These are phyloP conservation scores for Hevea brasiliensis DNA, from an alignment of 345 rosid species.

Conservation along the genomic window DNA sequence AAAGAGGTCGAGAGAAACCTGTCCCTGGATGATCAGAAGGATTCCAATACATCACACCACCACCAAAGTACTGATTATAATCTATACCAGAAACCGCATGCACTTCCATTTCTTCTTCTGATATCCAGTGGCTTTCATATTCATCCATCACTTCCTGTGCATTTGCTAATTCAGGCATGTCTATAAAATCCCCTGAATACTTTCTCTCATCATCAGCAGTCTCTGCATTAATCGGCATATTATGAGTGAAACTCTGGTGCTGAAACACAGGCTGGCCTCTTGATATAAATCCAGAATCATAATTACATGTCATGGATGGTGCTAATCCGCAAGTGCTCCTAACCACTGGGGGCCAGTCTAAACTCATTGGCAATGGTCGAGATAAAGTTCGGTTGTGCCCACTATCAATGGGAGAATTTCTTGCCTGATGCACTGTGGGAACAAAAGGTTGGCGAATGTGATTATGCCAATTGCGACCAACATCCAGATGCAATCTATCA, in stretches of 20 bases:
- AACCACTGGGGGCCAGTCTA: slow-evolving; percentile 97
- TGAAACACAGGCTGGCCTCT: slow-evolving; percentile 52
- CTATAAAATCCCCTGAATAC: slow-evolving; percentile 54
- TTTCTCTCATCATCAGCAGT: slow-evolving; percentile 48
- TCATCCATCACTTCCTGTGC: slow-evolving; percentile 60
- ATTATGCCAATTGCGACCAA: slow-evolving; percentile 80
- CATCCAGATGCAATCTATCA: slow-evolving; percentile 93
- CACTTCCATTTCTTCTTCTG: slow-evolving; percentile 90
- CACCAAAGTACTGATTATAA: slow-evolving; percentile 92
- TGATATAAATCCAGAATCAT: slow-evolving; percentile 68
- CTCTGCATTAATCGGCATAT: slow-evolving; percentile 37
- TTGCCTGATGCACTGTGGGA: slow-evolving; percentile 66
- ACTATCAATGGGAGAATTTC: slow-evolving; percentile 64
- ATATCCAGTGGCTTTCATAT: slow-evolving; percentile 78
- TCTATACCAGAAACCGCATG: slow-evolving; percentile 81
- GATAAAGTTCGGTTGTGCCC: slow-evolving; percentile 64
- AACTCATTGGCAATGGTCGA: slow-evolving; percentile 78
- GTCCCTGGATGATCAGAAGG: slow-evolving; percentile 82
- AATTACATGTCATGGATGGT: slow-evolving; percentile 64
- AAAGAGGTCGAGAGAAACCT: slow-evolving; percentile 92
- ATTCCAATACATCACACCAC: slow-evolving; percentile 98
- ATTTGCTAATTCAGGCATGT: slow-evolving; percentile 60
- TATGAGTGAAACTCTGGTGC: slow-evolving; percentile 49
- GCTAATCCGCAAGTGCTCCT: slow-evolving; percentile 65
- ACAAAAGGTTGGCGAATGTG: slow-evolving; percentile 75